Evolutionary conservation across 306 rosid species (phyloP).

Genomic region (Prunus mume): DNA sequence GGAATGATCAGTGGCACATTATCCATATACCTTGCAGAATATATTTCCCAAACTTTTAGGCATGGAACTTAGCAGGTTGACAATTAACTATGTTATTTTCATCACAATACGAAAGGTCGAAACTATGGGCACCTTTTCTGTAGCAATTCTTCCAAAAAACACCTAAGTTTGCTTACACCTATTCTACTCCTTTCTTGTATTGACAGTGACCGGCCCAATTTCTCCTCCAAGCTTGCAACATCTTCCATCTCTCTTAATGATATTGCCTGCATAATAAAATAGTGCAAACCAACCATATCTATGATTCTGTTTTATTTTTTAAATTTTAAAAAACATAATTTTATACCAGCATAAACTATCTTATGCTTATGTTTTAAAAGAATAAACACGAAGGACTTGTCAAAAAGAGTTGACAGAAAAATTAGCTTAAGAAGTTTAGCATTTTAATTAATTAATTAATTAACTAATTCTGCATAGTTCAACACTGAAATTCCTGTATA

Average conservation of each 20-base stretch:
- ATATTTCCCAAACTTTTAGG: constrained; percentile 27
- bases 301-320: not conserved
- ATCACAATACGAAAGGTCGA: not conserved
- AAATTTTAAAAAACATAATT: too few relatives aligned
- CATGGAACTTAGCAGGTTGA: constrained; percentile 16
- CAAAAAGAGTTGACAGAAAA: not conserved
- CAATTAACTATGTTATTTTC: not conserved
- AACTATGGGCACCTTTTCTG: constrained; percentile 59
- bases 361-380: not conserved
- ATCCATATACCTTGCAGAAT: constrained; percentile 78
- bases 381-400: not conserved
- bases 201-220: constrained; percentile 72
- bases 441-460: not conserved
- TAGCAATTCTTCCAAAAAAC: constrained; percentile 79
- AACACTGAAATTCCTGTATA: not conserved
- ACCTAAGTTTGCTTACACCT: constrained; percentile 88
- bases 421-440: not conserved
- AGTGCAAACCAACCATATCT: not conserved
- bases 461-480: not conserved
- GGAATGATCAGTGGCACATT: constrained; percentile 87
- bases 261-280: constrained; percentile 63
- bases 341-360: not conserved
- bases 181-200: constrained; percentile 81
- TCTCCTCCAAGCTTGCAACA: constrained; percentile 74
- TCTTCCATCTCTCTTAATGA: constrained; percentile 81